Evolutionary conservation across 805 yeast genomes (phyloP).

Genomic region (Candida ortonii): DNA sequence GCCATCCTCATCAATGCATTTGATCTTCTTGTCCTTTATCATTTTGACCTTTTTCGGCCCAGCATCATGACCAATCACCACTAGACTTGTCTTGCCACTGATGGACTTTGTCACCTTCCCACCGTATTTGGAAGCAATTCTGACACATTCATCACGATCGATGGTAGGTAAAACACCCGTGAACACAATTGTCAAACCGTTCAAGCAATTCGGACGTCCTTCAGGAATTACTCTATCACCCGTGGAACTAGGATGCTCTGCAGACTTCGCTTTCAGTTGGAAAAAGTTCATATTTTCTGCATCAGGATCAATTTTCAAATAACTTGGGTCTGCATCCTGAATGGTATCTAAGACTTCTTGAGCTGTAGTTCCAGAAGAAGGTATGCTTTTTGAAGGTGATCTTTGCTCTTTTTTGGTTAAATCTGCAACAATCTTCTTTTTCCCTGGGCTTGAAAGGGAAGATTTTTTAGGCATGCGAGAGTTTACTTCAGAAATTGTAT

Average conservation of each 20-base stretch:
- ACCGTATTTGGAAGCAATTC: slow-evolving; percentile 79
- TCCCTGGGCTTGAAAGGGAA: slow-evolving; percentile 3
- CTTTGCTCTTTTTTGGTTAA: too few relatives aligned
- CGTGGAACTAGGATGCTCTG: slow-evolving; percentile 32
- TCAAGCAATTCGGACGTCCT: slow-evolving; percentile 81
- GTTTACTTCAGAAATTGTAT: slow-evolving; percentile 1
- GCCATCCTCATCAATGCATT: slow-evolving; percentile 85
- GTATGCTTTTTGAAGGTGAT: too few relatives aligned
- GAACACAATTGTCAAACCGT: slow-evolving; percentile 88
- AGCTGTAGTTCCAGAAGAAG: slow-evolving; percentile 38
- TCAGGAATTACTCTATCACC: slow-evolving; percentile 59
- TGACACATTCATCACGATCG: slow-evolving; percentile 72
- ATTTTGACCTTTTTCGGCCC: slow-evolving; percentile 92
- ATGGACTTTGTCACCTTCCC: slow-evolving; percentile 87
- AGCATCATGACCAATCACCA: slow-evolving; percentile 92
- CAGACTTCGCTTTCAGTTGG: slow-evolving; percentile 52
- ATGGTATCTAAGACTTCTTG: slow-evolving; percentile 58
- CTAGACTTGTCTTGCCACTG: slow-evolving; percentile 80
- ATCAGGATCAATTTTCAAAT: slow-evolving; percentile 38
- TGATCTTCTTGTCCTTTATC: slow-evolving; percentile 68
- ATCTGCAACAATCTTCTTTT: too few relatives aligned
- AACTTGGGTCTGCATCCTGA: slow-evolving; percentile 65
- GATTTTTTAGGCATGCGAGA: slow-evolving; percentile 5
- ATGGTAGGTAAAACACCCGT: slow-evolving; percentile 85
- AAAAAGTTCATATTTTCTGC: slow-evolving; percentile 49